These are phyloP conservation scores for Moelleriella libera DNA, from an alignment of 2,329 filamentous ascomycete species.

Conservation along the genomic window DNA sequence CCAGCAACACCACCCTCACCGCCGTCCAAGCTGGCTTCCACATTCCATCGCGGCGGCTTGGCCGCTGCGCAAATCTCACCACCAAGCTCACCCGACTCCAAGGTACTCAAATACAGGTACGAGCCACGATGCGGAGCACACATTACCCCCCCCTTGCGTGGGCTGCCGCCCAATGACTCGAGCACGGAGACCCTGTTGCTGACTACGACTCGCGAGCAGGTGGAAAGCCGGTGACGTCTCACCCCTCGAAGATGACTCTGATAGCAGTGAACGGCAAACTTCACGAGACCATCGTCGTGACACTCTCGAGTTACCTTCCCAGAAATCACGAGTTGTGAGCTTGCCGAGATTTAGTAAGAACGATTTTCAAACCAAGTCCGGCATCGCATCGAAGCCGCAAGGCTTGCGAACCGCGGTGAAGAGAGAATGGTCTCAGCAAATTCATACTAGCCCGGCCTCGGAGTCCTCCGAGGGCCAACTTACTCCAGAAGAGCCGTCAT, in stretches of 20 bases:
- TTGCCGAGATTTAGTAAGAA: background rate
- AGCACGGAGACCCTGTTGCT: background rate
- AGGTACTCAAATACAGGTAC: conserved; percentile 24
- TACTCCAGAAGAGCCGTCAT: background rate
- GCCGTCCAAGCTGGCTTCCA: conserved; percentile 14
- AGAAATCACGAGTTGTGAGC: conserved; percentile 2
- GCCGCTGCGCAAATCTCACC: conserved; percentile 37
- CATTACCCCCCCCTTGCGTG: too few species aligned
- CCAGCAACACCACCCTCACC: conserved; percentile 17
- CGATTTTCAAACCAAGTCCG: background rate
- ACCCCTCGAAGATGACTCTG: conserved; percentile 33
- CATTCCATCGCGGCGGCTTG: conserved; percentile 16
- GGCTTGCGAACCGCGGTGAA: background rate
- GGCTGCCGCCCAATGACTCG: background rate
- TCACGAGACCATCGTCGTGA: conserved; percentile 5
- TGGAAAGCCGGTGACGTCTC: conserved; percentile 27
- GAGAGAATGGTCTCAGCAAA: conserved; percentile 1
- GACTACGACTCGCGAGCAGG: conserved; percentile 7
- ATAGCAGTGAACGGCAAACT: conserved; percentile 17
- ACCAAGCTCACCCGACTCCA: conserved; percentile 40
- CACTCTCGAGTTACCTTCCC: conserved; percentile 5
- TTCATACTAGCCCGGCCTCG: background rate
- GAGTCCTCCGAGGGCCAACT: background rate
- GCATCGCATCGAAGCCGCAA: background rate
- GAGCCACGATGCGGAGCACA: conserved; percentile 10